A percentile compares a stretch with the other conserved stretches of the same genome.
Conservation (phyloP, 78 protist species). For the Isochrysis galbana region DNA sequence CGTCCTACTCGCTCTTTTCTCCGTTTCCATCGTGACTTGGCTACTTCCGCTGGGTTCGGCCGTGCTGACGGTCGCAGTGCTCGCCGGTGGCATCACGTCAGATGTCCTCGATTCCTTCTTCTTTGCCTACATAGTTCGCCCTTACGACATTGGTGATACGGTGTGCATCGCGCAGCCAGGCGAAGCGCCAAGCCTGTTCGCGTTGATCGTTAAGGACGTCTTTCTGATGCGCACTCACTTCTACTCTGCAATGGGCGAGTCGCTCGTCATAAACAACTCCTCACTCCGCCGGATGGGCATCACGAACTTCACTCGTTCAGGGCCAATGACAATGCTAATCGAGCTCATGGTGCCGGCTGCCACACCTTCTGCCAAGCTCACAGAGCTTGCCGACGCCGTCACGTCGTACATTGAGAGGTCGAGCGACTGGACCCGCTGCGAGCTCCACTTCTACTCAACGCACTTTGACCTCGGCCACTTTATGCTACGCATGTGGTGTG, state of each 20-base stretch:
- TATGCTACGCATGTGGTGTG: not conserved
- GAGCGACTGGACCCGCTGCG: not conserved
- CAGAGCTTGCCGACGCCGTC: not conserved
- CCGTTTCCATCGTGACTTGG: too few relatives aligned
- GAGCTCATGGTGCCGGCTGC: not conserved
- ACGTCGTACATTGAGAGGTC: not conserved
- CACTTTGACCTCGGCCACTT: not conserved
- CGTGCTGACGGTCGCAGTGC: not conserved
- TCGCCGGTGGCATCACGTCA: not conserved
- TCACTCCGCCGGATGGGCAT: not conserved
- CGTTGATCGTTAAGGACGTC: not conserved
- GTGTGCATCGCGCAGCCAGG: not conserved
- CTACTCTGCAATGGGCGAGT: not conserved
- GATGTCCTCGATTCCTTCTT: not conserved
- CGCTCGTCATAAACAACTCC: not conserved
- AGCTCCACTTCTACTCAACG: not conserved
- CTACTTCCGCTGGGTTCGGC: not conserved
- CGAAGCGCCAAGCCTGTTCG: too few relatives aligned
- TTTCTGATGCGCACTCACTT: not conserved
- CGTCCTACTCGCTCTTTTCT: not conserved
- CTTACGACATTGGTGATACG: constrained; percentile 11
- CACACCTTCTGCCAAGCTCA: not conserved
- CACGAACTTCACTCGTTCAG: not conserved
- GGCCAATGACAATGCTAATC: not conserved
- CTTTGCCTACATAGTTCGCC: not conserved